phyloP scores from a whole-genome alignment of 495 filamentous ascomycete genomes.

The Penicillium riverlandense region DNA sequence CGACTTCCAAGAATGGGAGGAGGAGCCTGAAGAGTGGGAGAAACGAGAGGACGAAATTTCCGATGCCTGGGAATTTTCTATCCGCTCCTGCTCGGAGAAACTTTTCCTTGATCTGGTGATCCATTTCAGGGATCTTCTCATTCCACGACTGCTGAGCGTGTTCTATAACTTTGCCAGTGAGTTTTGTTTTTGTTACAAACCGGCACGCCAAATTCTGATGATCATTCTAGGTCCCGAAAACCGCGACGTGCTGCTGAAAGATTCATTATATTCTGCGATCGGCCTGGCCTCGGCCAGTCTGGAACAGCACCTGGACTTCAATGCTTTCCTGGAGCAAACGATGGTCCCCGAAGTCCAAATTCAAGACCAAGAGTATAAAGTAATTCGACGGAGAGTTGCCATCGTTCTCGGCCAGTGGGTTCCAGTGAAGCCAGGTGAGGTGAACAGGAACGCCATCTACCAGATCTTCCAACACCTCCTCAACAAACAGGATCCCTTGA shows the following conservation, averaged over 20 bases:
- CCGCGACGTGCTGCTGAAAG: slow-evolving; percentile 73
- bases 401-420: slow-evolving; percentile 90
- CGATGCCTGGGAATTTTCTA: slow-evolving; percentile 78
- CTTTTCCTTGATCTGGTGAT: slow-evolving; percentile 86
- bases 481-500: slow-evolving; percentile 63
- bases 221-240: slow-evolving; percentile 39
- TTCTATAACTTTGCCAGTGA: slow-evolving; percentile 67
- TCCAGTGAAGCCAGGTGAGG: slow-evolving; percentile 56
- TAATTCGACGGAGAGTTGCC: slow-evolving; percentile 81
- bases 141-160: slow-evolving; percentile 68
- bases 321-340: slow-evolving; percentile 63
- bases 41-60: slow-evolving; percentile 70
- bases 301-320: slow-evolving; percentile 67
- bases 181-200: background rate
- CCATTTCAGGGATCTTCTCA: slow-evolving; percentile 72
- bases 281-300: slow-evolving; percentile 78
- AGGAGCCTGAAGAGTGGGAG: slow-evolving; percentile 91
- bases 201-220: background rate
- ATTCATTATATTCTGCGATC: slow-evolving; percentile 88
- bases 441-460: slow-evolving; percentile 67
- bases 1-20: slow-evolving; percentile 85
- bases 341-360: slow-evolving; percentile 75
- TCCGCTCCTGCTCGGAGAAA: slow-evolving; percentile 86
- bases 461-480: slow-evolving; percentile 87
- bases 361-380: slow-evolving; percentile 65